Conservation (phyloP, 306 rosid genomes). For the Alnus rubra region DNA sequence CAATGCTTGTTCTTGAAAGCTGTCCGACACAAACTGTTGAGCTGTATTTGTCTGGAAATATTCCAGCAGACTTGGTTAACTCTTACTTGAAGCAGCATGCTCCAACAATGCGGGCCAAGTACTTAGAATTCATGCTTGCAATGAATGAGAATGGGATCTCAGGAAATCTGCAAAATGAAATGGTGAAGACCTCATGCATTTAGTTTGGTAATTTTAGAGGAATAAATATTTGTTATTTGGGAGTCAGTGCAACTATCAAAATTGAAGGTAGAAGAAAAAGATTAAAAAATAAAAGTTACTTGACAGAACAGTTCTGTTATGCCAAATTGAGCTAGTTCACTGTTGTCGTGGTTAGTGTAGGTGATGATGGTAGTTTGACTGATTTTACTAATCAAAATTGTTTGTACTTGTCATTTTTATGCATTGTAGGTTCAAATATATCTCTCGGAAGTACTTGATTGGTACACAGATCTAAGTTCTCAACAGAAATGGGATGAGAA, state of each 20-base stretch:
- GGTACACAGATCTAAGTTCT: conserved; percentile 73
- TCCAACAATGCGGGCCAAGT: conserved; percentile 90
- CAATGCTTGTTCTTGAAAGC: conserved; percentile 95
- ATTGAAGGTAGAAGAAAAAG: neutral
- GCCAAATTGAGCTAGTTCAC: neutral
- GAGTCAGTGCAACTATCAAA: neutral
- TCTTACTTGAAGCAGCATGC: conserved; percentile 97
- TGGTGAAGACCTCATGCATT: conserved; percentile 57
- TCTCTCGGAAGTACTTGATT: conserved; percentile 90
- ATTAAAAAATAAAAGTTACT: neutral
- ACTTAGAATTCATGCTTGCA: conserved; percentile 96
- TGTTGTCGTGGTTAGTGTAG: neutral
- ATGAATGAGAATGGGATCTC: conserved; percentile 93
- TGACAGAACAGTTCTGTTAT: neutral
- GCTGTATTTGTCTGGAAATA: conserved; percentile 92
- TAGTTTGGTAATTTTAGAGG: conserved; percentile 21
- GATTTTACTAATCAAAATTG: conserved; percentile 6
- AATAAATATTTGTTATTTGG: neutral
- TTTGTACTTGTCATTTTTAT: conserved; percentile 33
- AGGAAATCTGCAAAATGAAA: conserved; percentile 93
- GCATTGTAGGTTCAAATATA: conserved; percentile 77
- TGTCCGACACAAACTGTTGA: conserved; percentile 94
- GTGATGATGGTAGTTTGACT: neutral
- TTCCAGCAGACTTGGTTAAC: conserved; percentile 96
- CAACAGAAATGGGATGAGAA: conserved; percentile 90